Evolutionary conservation across 495 filamentous ascomycete species (phyloP), one percentile per base, ranked within the genome.

Genomic region (Trichoderma parareesei): DNA sequence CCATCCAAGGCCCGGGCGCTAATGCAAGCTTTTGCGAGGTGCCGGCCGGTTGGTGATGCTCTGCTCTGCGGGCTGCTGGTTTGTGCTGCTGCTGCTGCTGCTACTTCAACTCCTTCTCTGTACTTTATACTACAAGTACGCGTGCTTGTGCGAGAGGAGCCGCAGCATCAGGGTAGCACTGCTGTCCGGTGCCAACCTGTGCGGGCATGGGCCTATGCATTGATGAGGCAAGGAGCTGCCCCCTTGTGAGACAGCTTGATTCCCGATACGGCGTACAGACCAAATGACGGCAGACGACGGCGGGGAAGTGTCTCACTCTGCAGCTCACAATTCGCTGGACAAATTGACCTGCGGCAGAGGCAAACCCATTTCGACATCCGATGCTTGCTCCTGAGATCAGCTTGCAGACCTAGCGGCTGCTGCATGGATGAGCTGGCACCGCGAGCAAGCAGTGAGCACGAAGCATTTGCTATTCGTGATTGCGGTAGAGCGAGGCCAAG

Each of bases 381-480:
- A 33, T 55, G 20, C 48, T 55, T 20, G 48, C 48, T 55, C 48
- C 33, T 33, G 53, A 14, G 5, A 4, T 10, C 5, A 35, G 37
- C 14, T 5, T 37, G 53, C 53, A 57, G 53, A 35, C 27, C 20
- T 57, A 57, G 53, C 18, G 53, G 53, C 53, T 55, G 9, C 53
- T 57, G 53, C 53, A 57, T 57, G 53, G 53, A 16, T 57, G 53
- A 57, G 53, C 14, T 57, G 53, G 20, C 53, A 57, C 53, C 53
- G 33, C 8, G 53, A 57, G 13, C 33, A 57, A 37, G 53, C 53
- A 57, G 10, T 27, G 27, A 27, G 53, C 33, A 38, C 27, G 53
- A 8, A 14, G 53, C 13, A 57, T 49, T 49, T 49, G 27, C 27
- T 27, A 27, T 27, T 27, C 27, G n/a, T 49, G n/a, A 49, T 49